Conservation (phyloP, 441 rosid species). For the Codiaeum variegatum region DNA sequence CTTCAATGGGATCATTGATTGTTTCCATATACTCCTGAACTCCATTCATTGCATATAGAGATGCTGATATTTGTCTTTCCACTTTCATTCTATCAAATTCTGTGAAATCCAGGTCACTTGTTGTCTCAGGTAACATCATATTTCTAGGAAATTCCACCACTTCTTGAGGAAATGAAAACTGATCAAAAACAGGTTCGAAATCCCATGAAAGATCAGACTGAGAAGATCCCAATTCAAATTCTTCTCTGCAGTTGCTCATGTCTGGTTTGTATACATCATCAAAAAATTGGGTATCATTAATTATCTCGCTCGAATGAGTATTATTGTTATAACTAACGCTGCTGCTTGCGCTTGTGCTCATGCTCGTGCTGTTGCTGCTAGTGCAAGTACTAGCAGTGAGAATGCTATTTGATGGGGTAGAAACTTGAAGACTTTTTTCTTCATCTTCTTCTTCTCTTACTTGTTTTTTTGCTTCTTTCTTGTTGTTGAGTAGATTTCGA, state of each 20-base stretch:
- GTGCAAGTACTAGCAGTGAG: conserved; percentile 2
- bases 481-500: conserved; percentile 49
- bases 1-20: conserved; percentile 45
- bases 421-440: conserved; percentile 17
- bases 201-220: conserved; percentile 30
- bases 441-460: conserved; percentile 6
- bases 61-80: conserved; percentile 70
- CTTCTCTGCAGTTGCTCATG: conserved; percentile 41
- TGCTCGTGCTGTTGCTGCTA: conserved; percentile 15
- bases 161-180: conserved; percentile 46
- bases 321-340: conserved; percentile 21
- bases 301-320: conserved; percentile 24
- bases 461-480: conserved; percentile 30
- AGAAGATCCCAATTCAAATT: conserved; percentile 27
- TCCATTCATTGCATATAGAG: conserved; percentile 64
- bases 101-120: conserved; percentile 33
- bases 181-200: conserved; percentile 33
- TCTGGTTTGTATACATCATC: conserved; percentile 63
- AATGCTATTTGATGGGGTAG: conserved; percentile 24
- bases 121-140: conserved; percentile 25
- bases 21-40: conserved; percentile 59
- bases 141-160: conserved; percentile 38
- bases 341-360: conserved; percentile 16
- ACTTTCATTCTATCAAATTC: conserved; percentile 69
- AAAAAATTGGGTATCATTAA: conserved; percentile 28